Evolutionary conservation across 129 eudicot genomes (phyloP), one percentile per base, ranked within the genome.

Genomic region (Tagetes patula): DNA sequence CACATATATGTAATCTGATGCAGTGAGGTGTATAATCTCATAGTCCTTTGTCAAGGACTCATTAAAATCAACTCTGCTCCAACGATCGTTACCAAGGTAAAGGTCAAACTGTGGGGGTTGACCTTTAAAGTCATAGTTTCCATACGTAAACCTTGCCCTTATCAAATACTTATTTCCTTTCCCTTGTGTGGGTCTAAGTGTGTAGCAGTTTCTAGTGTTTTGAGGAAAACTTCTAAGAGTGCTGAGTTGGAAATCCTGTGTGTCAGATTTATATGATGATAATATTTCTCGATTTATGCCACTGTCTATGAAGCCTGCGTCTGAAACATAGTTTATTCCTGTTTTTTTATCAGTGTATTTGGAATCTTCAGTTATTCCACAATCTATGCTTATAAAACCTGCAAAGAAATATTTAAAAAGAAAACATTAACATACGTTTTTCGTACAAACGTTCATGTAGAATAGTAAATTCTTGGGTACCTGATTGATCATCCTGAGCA

Each of bases 351-450:
- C 85, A 0, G 54, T 79, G 50, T 82, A 82, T 67, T 65, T 67
- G 32, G 70, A 65, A 13, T 59, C 76, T 65, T 75, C 73, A 0
- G 75, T 42, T 36, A 79, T 48, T 46, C 91, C 87, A 81, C 86
- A 85, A 62, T 85, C 90, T 55, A 85, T 73, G 85, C 83, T 86
- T 36, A 77, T 39, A 79, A 86, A 86, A 38, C 86, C 91, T 86
- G 76, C 12, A 27, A 10, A 30, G 33, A 34, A 55, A 39, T 33
- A 3, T 1, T 3, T 40, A 3, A 7, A 8, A 0, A 12, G 1
- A 14, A 50, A 3, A 30, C 36, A 3, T 41, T 7, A 39, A 64
- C 9, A 13, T 38, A 64, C 39, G 69, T 38, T 13, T 38, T 13
- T 38, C 11, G 20, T 7, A 49, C 3, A 69, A 5, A 69, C 9